Evolutionary conservation across 83 land plant species (phyloP).

Genomic region (Picea abies): DNA sequence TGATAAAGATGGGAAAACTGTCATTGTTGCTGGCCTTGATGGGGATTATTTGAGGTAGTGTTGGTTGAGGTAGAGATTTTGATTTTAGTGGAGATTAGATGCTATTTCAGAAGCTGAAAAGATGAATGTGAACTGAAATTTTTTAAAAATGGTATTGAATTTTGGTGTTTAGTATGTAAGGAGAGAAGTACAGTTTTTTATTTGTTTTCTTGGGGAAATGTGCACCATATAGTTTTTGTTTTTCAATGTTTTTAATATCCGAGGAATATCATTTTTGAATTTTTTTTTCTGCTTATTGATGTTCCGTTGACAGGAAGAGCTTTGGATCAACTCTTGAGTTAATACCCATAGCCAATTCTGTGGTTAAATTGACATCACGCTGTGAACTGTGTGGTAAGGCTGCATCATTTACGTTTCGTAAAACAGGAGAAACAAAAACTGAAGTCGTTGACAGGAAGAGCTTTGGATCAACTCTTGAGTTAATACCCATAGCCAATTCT

Average conservation of each 20-base stretch:
- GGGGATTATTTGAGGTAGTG: conserved; percentile 90
- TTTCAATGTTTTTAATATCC: not conserved
- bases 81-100: not conserved
- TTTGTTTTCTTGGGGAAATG: not conserved
- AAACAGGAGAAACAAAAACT: conserved; percentile 66
- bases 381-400: conserved; percentile 84
- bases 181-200: not conserved
- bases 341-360: conserved; percentile 85
- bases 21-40: conserved; percentile 93
- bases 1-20: conserved; percentile 86
- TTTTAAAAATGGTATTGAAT: not conserved
- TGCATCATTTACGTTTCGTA: conserved; percentile 86
- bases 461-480: conserved; percentile 86
- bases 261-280: not conserved
- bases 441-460: conserved; percentile 93
- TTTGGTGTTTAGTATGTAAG: not conserved
- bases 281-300: not conserved
- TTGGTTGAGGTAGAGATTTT: not conserved
- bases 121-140: not conserved
- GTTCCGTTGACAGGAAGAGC: conserved; percentile 63
- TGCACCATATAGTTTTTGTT: not conserved
- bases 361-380: conserved; percentile 80
- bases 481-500: conserved; percentile 85
- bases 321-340: conserved; percentile 90
- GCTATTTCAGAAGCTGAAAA: not conserved